Evolutionary conservation across 306 rosid genomes (phyloP).

Genomic region (Medicago ruthenica): DNA sequence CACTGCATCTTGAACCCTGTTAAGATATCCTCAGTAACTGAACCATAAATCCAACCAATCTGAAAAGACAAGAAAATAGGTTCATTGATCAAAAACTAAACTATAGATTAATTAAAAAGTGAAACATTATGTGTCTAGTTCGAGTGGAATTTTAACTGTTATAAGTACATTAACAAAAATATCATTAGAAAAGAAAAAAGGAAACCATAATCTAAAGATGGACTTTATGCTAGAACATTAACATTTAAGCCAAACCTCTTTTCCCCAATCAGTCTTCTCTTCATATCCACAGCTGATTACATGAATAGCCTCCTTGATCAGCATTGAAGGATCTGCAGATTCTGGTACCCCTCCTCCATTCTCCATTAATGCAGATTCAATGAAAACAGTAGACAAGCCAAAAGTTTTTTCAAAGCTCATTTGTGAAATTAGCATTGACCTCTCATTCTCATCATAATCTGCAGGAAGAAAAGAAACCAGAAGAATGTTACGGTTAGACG

Average conservation of each 20-base stretch:
- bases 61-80: conserved; percentile 42
- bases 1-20: conserved; percentile 99
- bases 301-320: conserved; percentile 96
- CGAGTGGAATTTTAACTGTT: conserved; percentile 1
- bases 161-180: neutral
- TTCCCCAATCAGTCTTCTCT: conserved; percentile 99
- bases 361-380: conserved; percentile 94
- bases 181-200: conserved; percentile 15
- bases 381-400: conserved; percentile 87
- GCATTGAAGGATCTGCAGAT: conserved; percentile 69
- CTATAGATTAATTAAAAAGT: conserved; percentile 15
- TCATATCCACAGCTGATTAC: conserved; percentile 95
- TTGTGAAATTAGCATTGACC: conserved; percentile 92
- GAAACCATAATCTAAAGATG: conserved; percentile 34
- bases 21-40: conserved; percentile 96
- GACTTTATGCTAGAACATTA: conserved; percentile 32
- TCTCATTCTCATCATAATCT: conserved; percentile 88
- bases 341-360: conserved; percentile 96
- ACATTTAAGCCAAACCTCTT: conserved; percentile 66
- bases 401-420: conserved; percentile 92
- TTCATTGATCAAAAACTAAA: conserved; percentile 29
- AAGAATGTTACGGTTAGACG: conserved; percentile 29
- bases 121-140: neutral
- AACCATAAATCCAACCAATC: conserved; percentile 99
- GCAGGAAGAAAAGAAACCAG: conserved; percentile 46